A percentile compares a stretch with the other conserved stretches of the same genome.
Evolutionary conservation across 176 grass and related monocot genomes (phyloP).

Genomic region (Thinopyrum elongatum): DNA sequence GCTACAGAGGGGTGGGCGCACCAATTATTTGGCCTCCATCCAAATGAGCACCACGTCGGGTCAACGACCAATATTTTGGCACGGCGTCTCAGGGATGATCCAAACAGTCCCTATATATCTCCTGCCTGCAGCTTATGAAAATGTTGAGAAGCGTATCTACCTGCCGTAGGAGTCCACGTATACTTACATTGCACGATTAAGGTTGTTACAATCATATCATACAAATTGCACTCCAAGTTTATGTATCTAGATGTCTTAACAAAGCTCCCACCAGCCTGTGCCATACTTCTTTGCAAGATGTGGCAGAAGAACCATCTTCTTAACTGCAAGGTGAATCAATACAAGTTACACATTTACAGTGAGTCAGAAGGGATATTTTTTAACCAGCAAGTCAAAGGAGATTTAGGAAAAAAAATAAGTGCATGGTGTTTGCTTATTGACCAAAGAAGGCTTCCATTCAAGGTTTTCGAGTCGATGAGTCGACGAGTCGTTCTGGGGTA

Average conservation of each 20-base stretch:
- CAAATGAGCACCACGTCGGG: no score
- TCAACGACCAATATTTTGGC: no score
- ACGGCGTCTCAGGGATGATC: no score
- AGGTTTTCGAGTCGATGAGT: no score
- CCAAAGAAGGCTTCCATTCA: not conserved
- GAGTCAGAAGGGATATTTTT: not conserved
- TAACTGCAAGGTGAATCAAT: not conserved
- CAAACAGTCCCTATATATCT: no score
- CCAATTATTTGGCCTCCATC: no score
- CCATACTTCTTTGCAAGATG: constrained; percentile 8
- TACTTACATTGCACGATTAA: no score
- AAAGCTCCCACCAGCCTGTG: constrained; percentile 3
- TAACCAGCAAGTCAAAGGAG: not conserved
- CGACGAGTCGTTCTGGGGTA: no score
- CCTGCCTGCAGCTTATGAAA: no score
- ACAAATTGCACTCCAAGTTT: not conserved
- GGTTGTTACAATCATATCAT: not conserved
- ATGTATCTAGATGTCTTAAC: not conserved
- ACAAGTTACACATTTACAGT: not conserved
- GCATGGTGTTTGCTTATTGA: not conserved
- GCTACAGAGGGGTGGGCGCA: no score
- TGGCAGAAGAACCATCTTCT: not conserved
- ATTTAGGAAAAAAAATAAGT: not conserved
- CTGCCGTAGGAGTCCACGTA: no score
- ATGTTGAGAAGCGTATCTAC: no score